phyloP scores from a whole-genome alignment of 78 protist genomes.

The slime mould (Dictyostelium discoideum) region dicty_2.7 NC_007089.4:723001-723500 shows the following conservation, averaged over 20 bases:
- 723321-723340: slow-evolving; percentile 73
- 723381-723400: background rate
- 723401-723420: background rate
- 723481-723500: slow-evolving; percentile 49
- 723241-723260: slow-evolving; percentile 75
- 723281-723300: slow-evolving; percentile 88
- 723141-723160: slow-evolving; percentile 96
- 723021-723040: slow-evolving; percentile 95
- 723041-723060: slow-evolving; percentile 86
- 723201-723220: slow-evolving; percentile 86
- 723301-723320: slow-evolving; percentile 85
- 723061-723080: slow-evolving; percentile 95
- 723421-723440: background rate
- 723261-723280: slow-evolving; percentile 82
- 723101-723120: slow-evolving; percentile 97
- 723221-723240: slow-evolving; percentile 88
- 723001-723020: slow-evolving; percentile 95
- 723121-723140: slow-evolving; percentile 93
- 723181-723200: slow-evolving; percentile 88
- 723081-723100: slow-evolving; percentile 99
- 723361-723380: slow-evolving; percentile 80
- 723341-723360: slow-evolving; percentile 91
- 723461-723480: slow-evolving; percentile 67
- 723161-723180: slow-evolving; percentile 90
- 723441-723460: slow-evolving; percentile 14